Evolutionary conservation across 805 yeast genomes (phyloP).

Genomic region (Ogataea haglerorum): DNA sequence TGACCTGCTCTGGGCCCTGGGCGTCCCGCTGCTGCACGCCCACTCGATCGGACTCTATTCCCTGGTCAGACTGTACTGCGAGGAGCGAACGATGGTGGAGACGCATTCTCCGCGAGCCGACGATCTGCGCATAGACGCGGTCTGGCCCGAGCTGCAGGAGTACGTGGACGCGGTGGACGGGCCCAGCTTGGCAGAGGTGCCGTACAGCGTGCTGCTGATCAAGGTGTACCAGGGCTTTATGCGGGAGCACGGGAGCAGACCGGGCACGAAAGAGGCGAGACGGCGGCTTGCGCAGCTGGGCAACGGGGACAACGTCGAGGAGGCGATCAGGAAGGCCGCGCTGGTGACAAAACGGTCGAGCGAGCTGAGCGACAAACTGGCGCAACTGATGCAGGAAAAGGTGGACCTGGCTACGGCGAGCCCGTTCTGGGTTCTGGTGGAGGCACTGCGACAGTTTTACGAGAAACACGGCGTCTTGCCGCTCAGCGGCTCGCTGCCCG

Average conservation of each 20-base stretch:
- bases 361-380: slow-evolving; percentile 28
- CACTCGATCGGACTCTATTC: slow-evolving; percentile 66
- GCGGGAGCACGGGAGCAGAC: slow-evolving; percentile 18
- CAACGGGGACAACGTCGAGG: slow-evolving; percentile 37
- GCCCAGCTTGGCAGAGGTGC: slow-evolving; percentile 55
- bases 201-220: slow-evolving; percentile 60
- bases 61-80: slow-evolving; percentile 45
- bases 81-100: slow-evolving; percentile 66
- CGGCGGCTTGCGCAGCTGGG: slow-evolving; percentile 10
- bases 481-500: slow-evolving; percentile 72
- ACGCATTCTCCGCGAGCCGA: slow-evolving; percentile 60
- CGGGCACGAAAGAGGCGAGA: slow-evolving; percentile 24
- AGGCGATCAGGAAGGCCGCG: slow-evolving; percentile 40
- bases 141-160: slow-evolving; percentile 66
- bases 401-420: slow-evolving; percentile 25
- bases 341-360: slow-evolving; percentile 39
- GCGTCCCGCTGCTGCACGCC: slow-evolving; percentile 54
- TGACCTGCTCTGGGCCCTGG: slow-evolving; percentile 38
- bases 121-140: slow-evolving; percentile 63
- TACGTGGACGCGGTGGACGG: slow-evolving; percentile 52
- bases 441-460: slow-evolving; percentile 53
- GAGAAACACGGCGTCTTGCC: slow-evolving; percentile 49
- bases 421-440: slow-evolving; percentile 60
- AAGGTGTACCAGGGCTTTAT: slow-evolving; percentile 48
- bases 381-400: slow-evolving; percentile 26